Evolutionary conservation across 805 yeast species (phyloP).

Genomic region (Kazachstania psychrophila): DNA sequence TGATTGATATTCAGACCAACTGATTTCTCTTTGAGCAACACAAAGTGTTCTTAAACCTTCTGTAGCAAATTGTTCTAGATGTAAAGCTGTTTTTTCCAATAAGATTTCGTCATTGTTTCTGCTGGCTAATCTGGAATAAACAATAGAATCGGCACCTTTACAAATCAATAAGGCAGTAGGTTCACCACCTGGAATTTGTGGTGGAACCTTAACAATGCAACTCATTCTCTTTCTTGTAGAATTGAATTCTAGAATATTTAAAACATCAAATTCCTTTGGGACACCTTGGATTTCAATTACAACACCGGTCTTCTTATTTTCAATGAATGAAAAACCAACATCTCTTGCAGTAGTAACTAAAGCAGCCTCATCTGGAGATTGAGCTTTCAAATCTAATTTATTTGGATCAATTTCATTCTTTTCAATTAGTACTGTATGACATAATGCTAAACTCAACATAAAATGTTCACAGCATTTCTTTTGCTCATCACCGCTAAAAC

Average conservation of each 20-base stretch:
- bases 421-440: conserved; percentile 73
- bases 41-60: conserved; percentile 81
- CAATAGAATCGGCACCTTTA: conserved; percentile 81
- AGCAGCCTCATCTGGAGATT: conserved; percentile 85
- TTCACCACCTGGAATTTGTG: conserved; percentile 34
- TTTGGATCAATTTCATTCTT: conserved; percentile 51
- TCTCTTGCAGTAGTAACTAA: conserved; percentile 76
- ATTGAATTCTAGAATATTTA: conserved; percentile 68
- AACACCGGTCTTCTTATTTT: conserved; percentile 58
- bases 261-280: conserved; percentile 58
- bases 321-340: conserved; percentile 59
- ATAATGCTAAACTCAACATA: conserved; percentile 65
- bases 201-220: conserved; percentile 63
- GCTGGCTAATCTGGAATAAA: conserved; percentile 53
- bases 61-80: conserved; percentile 68
- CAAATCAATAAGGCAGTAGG: conserved; percentile 60
- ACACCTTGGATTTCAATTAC: conserved; percentile 62
- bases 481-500: conserved; percentile 38
- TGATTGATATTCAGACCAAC: conserved; percentile 49
- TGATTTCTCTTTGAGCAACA: conserved; percentile 59
- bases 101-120: conserved; percentile 36
- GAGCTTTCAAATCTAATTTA: conserved; percentile 56
- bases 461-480: conserved; percentile 58
- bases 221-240: conserved; percentile 86
- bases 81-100: conserved; percentile 57